phyloP scores from a whole-genome alignment of 768 basidiomycete genomes.

The Russula griseocarnosa region DNA sequence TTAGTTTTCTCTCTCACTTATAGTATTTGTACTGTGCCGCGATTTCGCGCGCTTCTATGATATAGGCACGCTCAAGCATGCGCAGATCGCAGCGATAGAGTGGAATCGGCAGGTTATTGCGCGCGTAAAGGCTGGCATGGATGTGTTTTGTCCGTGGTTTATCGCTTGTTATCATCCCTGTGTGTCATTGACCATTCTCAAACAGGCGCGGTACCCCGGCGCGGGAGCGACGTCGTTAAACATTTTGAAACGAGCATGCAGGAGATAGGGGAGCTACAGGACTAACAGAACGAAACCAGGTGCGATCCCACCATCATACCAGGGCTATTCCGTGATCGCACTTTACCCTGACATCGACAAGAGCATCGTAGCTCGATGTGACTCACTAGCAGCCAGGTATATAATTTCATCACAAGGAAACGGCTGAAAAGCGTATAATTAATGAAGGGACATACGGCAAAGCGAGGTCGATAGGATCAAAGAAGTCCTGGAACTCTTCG shows the following conservation, averaged over 20 bases:
- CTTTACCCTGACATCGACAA: too few relatives aligned
- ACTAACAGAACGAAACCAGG: background rate
- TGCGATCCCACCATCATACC: too few relatives aligned
- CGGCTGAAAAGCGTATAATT: too few relatives aligned
- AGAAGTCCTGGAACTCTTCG: too few relatives aligned
- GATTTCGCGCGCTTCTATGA: background rate
- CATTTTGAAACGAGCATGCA: conserved; percentile 10
- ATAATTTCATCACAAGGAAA: too few relatives aligned
- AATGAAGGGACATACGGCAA: too few relatives aligned
- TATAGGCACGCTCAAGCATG: conserved; percentile 82
- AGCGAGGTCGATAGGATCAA: too few relatives aligned
- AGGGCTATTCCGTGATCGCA: too few relatives aligned
- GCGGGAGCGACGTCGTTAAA: background rate
- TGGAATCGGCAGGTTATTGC: conserved; percentile 72
- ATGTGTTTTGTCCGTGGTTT: conserved; percentile 3
- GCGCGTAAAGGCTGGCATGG: conserved; percentile 43
- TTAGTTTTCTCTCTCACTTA: background rate
- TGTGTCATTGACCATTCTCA: background rate
- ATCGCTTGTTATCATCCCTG: background rate
- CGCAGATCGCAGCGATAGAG: conserved; percentile 69
- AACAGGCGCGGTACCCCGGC: background rate
- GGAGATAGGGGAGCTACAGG: conserved; percentile 2
- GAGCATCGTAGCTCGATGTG: too few relatives aligned
- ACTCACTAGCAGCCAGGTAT: too few relatives aligned
- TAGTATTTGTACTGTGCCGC: background rate